Base-by-base conservation (phyloP, 2,329 filamentous ascomycete genomes). In the Didymella exigua region DNA sequence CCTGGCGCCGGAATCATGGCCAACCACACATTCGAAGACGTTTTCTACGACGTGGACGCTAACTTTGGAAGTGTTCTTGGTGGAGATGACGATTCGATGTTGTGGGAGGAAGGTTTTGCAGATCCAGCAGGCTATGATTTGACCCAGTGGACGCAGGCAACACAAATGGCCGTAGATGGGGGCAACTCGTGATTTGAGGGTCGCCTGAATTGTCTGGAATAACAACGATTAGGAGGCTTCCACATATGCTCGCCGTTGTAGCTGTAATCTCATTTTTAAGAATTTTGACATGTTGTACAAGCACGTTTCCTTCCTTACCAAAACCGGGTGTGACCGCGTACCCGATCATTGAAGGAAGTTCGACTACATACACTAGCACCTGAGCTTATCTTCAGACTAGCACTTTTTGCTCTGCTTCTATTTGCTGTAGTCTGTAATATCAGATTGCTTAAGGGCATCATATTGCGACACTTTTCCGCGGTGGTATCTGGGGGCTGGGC, bases 81-180 rank as follows among this genome's bases (percentile, higher is more conserved):
- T 26, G 43, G 43, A 14, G 19, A 16, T 18, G 43, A 47, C 16
- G 43, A 47, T 6, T 36, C 30, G 10, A 47, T 47, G 43, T 16
- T 47, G 14, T 47, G 43, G 43, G 43, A 47, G 43, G 43, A 47
- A 16, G 43, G 43, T 0, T 47, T 47, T n/a, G 43, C 43, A 21
- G 43, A 47, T 37, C 43, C 43, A 37, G 43, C 33, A 16, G 43
- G 43, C 43, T 36, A 37, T 34, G 43, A 47, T 29, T 26, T 47
- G 43, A 47, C 33, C n/a, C 43, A 47, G 23, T 47, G 43, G 43
- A 47, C 43, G 31, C 43, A 47, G 43, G 43, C 30, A 18, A 47
- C 43, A 29, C 31, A 47, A 5, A 47, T 47, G 43, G 33, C 43
- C 10, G 43, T 37, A 26, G 43, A 47, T 27, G 33, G 43, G n/a